Conservation (phyloP, 345 rosid genomes). For the Eucalyptus victrix region DNA sequence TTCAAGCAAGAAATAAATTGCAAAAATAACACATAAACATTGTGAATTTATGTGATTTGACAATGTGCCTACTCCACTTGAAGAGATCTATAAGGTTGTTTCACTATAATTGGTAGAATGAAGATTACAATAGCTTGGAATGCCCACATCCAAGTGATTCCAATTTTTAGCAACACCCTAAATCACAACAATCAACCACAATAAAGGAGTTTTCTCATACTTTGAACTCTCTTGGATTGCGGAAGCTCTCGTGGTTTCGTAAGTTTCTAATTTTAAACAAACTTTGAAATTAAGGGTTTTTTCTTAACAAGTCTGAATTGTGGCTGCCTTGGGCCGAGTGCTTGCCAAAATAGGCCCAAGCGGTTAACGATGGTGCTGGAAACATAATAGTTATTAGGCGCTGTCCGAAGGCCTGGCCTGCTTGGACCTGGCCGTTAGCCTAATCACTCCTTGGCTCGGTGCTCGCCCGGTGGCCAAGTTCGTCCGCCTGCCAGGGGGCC, state of each 20-base stretch:
- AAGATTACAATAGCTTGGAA: background rate
- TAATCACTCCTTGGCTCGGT: background rate
- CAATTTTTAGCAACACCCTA: background rate
- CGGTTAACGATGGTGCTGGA: background rate
- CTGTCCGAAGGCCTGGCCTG: background rate
- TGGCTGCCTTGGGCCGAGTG: background rate
- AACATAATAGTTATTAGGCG: background rate
- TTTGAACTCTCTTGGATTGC: background rate
- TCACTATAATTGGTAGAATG: background rate
- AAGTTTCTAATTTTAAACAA: background rate
- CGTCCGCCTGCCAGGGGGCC: background rate
- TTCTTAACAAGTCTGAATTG: background rate
- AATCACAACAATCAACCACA: background rate
- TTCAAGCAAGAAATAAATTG: background rate
- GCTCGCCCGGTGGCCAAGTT: background rate
- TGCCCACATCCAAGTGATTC: background rate
- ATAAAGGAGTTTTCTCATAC: background rate
- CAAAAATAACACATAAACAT: background rate
- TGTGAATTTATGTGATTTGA: background rate
- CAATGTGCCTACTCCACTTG: background rate
- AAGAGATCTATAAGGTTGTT: background rate
- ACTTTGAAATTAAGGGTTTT: background rate
- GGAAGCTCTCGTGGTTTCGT: background rate
- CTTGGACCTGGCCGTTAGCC: background rate
- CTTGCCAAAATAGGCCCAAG: background rate